phyloP scores from a whole-genome alignment of 768 basidiomycete species.

The Tylopilus rubrobrunneus region DNA sequence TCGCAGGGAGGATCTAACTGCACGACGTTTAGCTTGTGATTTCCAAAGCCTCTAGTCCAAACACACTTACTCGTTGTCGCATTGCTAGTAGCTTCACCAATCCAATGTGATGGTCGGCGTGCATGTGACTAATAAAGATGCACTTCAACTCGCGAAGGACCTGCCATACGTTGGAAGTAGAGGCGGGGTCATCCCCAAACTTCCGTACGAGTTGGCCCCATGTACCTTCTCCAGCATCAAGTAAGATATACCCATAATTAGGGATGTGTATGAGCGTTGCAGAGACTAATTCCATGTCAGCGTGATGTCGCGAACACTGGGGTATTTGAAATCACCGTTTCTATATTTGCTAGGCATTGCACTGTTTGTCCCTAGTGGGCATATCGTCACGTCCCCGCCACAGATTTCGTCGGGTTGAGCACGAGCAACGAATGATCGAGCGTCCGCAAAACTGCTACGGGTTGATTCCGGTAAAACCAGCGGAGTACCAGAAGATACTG shows the following conservation, averaged over 20 bases:
- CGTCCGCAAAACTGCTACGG: constrained; percentile 37
- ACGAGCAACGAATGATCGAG: constrained; percentile 18
- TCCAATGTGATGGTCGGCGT: constrained; percentile 91
- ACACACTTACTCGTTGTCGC: constrained; percentile 54
- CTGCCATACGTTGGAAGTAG: constrained; percentile 44
- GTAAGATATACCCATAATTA: constrained; percentile 63
- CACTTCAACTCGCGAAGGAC: constrained; percentile 69
- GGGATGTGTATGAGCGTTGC: constrained; percentile 78
- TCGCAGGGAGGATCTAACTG: constrained; percentile 63
- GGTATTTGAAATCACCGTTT: constrained; percentile 55
- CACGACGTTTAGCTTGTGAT: not conserved
- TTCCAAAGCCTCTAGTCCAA: not conserved
- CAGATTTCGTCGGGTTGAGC: constrained; percentile 11
- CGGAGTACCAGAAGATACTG: constrained; percentile 12
- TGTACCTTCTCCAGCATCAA: constrained; percentile 91
- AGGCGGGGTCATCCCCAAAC: constrained; percentile 52
- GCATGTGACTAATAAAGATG: constrained; percentile 86
- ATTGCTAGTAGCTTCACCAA: constrained; percentile 68
- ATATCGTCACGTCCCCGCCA: constrained; percentile 65
- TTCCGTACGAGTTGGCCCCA: constrained; percentile 83
- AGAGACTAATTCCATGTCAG: constrained; percentile 47
- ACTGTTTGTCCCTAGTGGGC: constrained; percentile 87
- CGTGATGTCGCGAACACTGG: not conserved
- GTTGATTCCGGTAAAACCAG: constrained; percentile 28
- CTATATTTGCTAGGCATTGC: constrained; percentile 81